A percentile compares a stretch with the other conserved stretches of the same genome.
Conservation (phyloP, 2,329 filamentous ascomycete genomes). For the Colletotrichum spaethianum region DNA sequence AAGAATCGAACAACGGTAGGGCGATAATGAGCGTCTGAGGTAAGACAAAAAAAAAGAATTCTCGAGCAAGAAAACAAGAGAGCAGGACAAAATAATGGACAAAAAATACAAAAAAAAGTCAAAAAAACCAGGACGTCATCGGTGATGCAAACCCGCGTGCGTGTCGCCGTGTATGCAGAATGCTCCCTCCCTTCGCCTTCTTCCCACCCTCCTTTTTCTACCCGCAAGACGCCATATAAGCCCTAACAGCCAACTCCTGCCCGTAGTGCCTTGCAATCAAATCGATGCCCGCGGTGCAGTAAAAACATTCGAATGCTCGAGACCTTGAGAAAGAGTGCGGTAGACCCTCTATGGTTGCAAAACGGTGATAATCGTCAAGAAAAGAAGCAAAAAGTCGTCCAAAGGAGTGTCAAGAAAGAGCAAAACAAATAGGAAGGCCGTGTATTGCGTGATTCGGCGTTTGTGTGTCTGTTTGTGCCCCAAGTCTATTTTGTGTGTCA, state of each 20-base stretch:
- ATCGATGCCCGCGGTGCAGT: background rate
- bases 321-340: background rate
- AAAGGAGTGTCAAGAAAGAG: conserved; percentile 1
- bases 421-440: conserved; percentile 27
- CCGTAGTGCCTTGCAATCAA: background rate
- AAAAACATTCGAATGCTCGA: background rate
- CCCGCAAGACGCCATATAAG: conserved; percentile 23
- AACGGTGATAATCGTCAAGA: conserved; percentile 20
- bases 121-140: conserved; percentile 20
- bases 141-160: conserved; percentile 22
- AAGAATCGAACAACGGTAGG: background rate
- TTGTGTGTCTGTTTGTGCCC: background rate
- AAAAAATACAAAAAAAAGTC: background rate
- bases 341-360: background rate
- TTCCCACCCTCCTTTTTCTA: conserved; percentile 9
- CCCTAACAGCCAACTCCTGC: conserved; percentile 2
- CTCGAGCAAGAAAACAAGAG: background rate
- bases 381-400: conserved; percentile 8
- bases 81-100: background rate
- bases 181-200: background rate
- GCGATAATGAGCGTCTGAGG: background rate
- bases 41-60: conserved; percentile 1
- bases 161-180: conserved; percentile 26
- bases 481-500: conserved; percentile 39
- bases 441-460: conserved; percentile 31